Base-by-base conservation (phyloP, 2,329 filamentous ascomycete species). In the Neopestalotiopsis rosae region DNA sequence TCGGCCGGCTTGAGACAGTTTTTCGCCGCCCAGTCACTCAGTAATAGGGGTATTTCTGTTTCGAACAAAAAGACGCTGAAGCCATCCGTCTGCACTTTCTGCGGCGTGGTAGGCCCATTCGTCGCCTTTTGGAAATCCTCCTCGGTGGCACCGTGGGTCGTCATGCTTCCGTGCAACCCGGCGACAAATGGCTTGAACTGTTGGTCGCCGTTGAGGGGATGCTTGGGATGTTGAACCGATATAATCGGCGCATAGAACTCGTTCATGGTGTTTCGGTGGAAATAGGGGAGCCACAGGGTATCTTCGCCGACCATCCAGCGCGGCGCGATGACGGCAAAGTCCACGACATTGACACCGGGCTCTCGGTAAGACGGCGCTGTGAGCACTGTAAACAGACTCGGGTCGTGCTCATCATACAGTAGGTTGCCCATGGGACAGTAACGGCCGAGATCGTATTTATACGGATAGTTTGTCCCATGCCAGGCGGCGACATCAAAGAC, bases 401-500 rank as follows among this genome's bases (percentile, higher is more conserved):
- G 92, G 76, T 95, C 92, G 1, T 92, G 92, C 76, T 95, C 92
- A 78, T 95, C 92, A 76, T 89, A 93, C 7, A 89, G 91, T 72
- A 93, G 89, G 67, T 86, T 89, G 24, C 92, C 92, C 59, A 95
- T 90, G 58, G 89, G 89, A 81, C 91, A 92, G 85, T 94, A 95
- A 40, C 91, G 89, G 32, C 90, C 91, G 1, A 95, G 86, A 74
- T 94, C 92, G 81, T 95, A 95, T 81, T 95, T 95, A 86, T 90
- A 94, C 0, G 92, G 92, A 70, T 92, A 91, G 80, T 94, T 94
- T 71, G 89, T 92, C 59, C 92, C 92, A 76, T 95, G 92, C 92
- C 92, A 95, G 3, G 90, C 91, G 3, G 94, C 92, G 0, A 95
- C 88, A 74, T 95, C 92, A 74, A 94, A 95, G 0, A 92, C 92